phyloP scores from a whole-genome alignment of 2,329 filamentous ascomycete species.

The Trichoderma breve region DNA sequence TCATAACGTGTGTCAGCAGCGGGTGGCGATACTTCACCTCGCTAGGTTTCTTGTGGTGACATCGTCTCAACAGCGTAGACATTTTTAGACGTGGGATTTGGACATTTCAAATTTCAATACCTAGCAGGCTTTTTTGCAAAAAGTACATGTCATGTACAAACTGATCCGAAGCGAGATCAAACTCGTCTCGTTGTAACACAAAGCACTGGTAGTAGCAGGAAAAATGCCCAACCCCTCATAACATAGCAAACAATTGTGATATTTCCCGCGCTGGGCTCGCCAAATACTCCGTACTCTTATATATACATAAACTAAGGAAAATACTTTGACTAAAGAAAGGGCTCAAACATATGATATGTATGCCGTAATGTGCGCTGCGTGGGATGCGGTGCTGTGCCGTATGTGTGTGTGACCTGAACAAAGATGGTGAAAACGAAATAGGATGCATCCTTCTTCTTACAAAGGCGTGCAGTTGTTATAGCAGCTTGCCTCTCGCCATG shows the following conservation, averaged over 20 bases:
- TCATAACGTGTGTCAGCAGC: neutral
- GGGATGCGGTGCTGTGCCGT: neutral
- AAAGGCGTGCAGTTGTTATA: neutral
- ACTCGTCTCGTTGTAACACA: neutral
- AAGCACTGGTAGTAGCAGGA: neutral
- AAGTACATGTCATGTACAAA: neutral
- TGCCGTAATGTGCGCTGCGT: conserved; percentile 6
- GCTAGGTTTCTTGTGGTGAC: conserved; percentile 12
- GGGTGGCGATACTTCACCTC: neutral
- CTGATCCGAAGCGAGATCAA: neutral
- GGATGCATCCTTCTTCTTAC: neutral
- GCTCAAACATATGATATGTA: conserved; percentile 10
- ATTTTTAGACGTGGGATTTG: neutral
- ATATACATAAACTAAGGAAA: conserved; percentile 7
- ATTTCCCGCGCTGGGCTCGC: neutral
- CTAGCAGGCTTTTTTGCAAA: neutral
- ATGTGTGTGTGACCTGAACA: neutral
- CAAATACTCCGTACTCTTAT: conserved; percentile 12
- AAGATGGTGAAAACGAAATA: neutral
- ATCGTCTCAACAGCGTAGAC: neutral
- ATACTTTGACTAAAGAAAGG: neutral
- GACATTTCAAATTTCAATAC: neutral
- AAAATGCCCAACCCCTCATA: conserved; percentile 5
- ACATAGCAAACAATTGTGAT: neutral
- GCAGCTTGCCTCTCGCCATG: conserved; percentile 51